phyloP scores from a whole-genome alignment of 2,329 filamentous ascomycete species.

The Phyllosticta citriasiana region DNA sequence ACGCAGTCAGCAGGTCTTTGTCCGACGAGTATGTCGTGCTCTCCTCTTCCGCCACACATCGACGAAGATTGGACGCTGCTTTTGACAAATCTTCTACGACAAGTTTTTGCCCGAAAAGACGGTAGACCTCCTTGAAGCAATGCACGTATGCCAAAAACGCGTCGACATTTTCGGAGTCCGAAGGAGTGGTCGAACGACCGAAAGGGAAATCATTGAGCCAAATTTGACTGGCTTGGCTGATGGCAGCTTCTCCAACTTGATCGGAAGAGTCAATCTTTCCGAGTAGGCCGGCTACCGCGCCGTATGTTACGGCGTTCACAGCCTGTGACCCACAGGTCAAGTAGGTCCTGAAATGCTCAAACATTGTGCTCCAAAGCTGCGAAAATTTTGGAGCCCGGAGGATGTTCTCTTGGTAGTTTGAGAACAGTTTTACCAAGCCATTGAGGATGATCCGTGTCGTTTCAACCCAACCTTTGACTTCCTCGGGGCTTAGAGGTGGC shows the following conservation, averaged over 20 bases:
- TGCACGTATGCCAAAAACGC: constrained; percentile 79
- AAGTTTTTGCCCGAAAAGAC: constrained; percentile 57
- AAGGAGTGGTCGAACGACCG: not conserved
- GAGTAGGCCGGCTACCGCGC: constrained; percentile 30
- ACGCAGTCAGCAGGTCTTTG: constrained; percentile 59
- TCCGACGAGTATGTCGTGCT: constrained; percentile 60
- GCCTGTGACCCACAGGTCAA: constrained; percentile 30
- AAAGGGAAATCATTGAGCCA: constrained; percentile 6
- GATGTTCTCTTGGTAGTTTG: constrained; percentile 66
- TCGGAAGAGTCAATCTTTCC: constrained; percentile 19
- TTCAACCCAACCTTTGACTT: constrained; percentile 27
- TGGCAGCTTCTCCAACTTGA: constrained; percentile 16
- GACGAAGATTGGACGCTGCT: constrained; percentile 62
- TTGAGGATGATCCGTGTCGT: constrained; percentile 30
- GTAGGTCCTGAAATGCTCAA: constrained; percentile 54
- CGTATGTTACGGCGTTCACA: constrained; percentile 34
- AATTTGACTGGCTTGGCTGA: constrained; percentile 12
- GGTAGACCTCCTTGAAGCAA: constrained; percentile 67
- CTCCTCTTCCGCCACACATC: constrained; percentile 61
- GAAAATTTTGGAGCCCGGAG: constrained; percentile 57
- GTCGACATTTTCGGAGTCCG: constrained; percentile 52
- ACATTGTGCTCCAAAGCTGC: constrained; percentile 63
- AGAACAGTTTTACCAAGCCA: constrained; percentile 46
- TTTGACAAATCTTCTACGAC: constrained; percentile 51
- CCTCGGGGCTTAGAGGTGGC: constrained; percentile 13